Percentiles rank a stretch among this genome's conserved stretches.
Evolutionary conservation across 805 yeast species (phyloP).

Genomic region (Wickerhamiella siamensis): DNA sequence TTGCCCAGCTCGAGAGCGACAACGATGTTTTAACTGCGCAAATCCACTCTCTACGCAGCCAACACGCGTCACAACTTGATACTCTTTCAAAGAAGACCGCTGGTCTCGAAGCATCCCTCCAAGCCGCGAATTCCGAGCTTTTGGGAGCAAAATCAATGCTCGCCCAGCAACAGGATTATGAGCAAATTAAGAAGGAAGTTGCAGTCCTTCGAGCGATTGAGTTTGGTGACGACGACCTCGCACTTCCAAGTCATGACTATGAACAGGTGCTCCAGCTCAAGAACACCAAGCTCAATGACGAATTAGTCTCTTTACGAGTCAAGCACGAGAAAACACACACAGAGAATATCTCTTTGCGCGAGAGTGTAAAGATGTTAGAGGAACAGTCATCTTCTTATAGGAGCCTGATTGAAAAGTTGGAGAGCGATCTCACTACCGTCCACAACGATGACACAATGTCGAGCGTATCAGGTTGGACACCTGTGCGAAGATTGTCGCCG

Average conservation of each 20-base stretch:
- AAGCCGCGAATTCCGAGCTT: neutral
- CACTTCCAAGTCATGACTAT: neutral
- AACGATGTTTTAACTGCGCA: constrained; percentile 4
- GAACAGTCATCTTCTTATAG: constrained; percentile 28
- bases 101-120: neutral
- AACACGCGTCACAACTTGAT: neutral
- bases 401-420: constrained; percentile 45
- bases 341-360: constrained; percentile 22
- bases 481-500: constrained; percentile 28
- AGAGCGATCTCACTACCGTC: constrained; percentile 42
- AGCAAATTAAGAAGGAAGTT: constrained; percentile 60
- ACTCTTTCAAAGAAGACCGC: neutral
- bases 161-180: constrained; percentile 40
- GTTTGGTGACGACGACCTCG: constrained; percentile 25
- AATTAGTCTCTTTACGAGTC: constrained; percentile 6
- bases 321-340: constrained; percentile 39
- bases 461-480: constrained; percentile 25
- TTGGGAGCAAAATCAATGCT: constrained; percentile 3
- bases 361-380: constrained; percentile 4
- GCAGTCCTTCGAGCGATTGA: constrained; percentile 55
- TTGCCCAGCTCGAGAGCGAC: constrained; percentile 15
- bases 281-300: constrained; percentile 8
- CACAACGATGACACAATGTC: constrained; percentile 20
- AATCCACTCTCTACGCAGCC: neutral
- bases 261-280: constrained; percentile 5